These are phyloP conservation scores for Jatropha curcas DNA, from an alignment of 345 rosid species.

Conservation along the genomic window DNA sequence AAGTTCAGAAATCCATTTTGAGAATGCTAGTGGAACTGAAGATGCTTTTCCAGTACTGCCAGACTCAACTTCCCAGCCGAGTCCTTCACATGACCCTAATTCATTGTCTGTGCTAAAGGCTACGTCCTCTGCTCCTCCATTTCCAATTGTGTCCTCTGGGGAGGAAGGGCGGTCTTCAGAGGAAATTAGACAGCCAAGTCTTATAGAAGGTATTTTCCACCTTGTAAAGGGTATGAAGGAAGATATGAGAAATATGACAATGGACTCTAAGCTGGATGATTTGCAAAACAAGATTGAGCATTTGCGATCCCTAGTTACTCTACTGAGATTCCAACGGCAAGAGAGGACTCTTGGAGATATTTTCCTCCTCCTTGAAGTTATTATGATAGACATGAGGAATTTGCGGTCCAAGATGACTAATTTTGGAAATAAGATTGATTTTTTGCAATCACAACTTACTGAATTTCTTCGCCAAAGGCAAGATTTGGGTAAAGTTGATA, in stretches of 20 bases:
- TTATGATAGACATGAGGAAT: constrained; percentile 6
- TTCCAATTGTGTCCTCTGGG: background rate
- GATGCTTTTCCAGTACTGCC: background rate
- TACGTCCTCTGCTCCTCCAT: constrained; percentile 3
- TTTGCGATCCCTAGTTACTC: background rate
- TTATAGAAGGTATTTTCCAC: background rate
- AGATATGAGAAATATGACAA: background rate
- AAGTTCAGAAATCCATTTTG: background rate
- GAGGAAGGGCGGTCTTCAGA: background rate
- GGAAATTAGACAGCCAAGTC: background rate
- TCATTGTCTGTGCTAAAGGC: background rate
- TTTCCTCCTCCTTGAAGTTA: constrained; percentile 4
- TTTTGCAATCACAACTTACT: background rate
- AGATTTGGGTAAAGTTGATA: background rate
- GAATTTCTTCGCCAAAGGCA: background rate
- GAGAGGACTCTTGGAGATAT: background rate
- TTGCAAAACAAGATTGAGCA: background rate
- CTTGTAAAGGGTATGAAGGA: constrained; percentile 4
- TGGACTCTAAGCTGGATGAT: background rate
- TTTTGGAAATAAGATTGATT: background rate
- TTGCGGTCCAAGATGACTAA: constrained; percentile 7
- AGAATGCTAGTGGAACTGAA: background rate
- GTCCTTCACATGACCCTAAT: background rate
- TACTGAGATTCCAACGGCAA: background rate
- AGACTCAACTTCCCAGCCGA: background rate